These are phyloP conservation scores for Onygena corvina DNA, from an alignment of 2,329 filamentous ascomycete species.

Conservation along the genomic window DNA sequence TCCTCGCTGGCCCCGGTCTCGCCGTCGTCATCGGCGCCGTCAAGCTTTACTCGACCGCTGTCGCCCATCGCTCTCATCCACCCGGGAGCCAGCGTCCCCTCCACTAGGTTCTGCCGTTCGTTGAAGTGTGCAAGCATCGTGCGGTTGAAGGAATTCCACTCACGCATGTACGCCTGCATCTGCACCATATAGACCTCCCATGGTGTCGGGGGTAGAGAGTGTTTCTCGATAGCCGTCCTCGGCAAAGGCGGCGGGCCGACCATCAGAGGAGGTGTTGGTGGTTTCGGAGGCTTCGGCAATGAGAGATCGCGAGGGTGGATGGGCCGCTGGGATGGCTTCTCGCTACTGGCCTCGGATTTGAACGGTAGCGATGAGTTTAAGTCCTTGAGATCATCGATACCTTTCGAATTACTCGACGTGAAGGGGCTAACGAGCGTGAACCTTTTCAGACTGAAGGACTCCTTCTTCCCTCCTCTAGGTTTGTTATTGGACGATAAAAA, in stretches of 20 bases:
- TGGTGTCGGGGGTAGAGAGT: slow-evolving; percentile 32
- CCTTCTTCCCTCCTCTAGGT: slow-evolving; percentile 9
- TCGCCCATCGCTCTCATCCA: slow-evolving; percentile 46
- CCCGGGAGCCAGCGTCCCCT: slow-evolving; percentile 33
- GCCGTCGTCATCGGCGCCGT: slow-evolving; percentile 15
- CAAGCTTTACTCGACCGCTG: slow-evolving; percentile 24
- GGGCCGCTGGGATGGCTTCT: slow-evolving; percentile 24
- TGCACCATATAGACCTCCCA: slow-evolving; percentile 43
- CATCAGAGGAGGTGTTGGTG: slow-evolving; percentile 32
- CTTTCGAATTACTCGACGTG: slow-evolving; percentile 33
- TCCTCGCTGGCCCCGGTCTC: slow-evolving; percentile 20
- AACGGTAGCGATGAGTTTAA: slow-evolving; percentile 47
- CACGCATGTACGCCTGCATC: slow-evolving; percentile 45
- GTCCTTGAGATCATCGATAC: slow-evolving; percentile 43
- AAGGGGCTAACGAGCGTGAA: slow-evolving; percentile 42
- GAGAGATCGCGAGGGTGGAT: slow-evolving; percentile 30
- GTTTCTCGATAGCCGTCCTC: not conserved
- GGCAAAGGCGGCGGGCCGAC: not conserved
- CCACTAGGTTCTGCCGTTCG: slow-evolving; percentile 38
- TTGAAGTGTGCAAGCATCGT: slow-evolving; percentile 46
- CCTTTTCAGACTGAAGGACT: slow-evolving; percentile 38
- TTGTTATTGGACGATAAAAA: slow-evolving; percentile 8
- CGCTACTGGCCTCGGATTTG: slow-evolving; percentile 39
- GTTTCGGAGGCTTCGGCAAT: slow-evolving; percentile 41
- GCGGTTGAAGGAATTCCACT: slow-evolving; percentile 46